Conservation (phyloP, 202 grass and related monocot species). For the Eragrostis tef region DNA sequence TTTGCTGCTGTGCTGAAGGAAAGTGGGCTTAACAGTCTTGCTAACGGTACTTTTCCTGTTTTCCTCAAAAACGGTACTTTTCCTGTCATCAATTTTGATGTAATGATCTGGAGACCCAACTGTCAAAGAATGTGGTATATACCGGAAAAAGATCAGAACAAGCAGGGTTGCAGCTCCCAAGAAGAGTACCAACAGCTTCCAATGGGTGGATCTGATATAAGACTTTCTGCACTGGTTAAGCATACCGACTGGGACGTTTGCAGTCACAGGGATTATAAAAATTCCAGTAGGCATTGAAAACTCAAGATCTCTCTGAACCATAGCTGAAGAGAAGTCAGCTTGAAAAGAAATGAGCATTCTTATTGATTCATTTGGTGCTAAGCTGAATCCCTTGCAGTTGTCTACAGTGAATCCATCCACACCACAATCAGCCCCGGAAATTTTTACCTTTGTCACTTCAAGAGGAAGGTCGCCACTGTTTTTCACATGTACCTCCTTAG, state of each 20-base stretch:
- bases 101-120: constrained; percentile 56
- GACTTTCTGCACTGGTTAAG: constrained; percentile 73
- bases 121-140: constrained; percentile 51
- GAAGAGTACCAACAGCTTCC: constrained; percentile 58
- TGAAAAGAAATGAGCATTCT: constrained; percentile 71
- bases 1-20: constrained; percentile 62
- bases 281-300: constrained; percentile 76
- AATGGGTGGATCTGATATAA: constrained; percentile 56
- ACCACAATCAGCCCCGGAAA: constrained; percentile 85
- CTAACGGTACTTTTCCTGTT: constrained; percentile 30
- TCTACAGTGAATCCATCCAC: constrained; percentile 71
- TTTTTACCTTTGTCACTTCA: constrained; percentile 67
- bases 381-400: constrained; percentile 74
- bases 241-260: constrained; percentile 68
- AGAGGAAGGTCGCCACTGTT: constrained; percentile 92
- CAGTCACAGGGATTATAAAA: constrained; percentile 84
- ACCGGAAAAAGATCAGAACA: constrained; percentile 60
- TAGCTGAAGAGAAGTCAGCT: constrained; percentile 70
- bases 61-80: constrained; percentile 32
- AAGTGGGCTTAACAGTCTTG: constrained; percentile 63
- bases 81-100: constrained; percentile 51
- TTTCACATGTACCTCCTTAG: constrained; percentile 88
- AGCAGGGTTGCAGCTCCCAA: constrained; percentile 58
- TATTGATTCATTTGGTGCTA: constrained; percentile 78
- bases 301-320: constrained; percentile 89